Percentiles rank a stretch among this genome's conserved stretches.
These are phyloP conservation scores for Yamadazyma mexicana DNA, from an alignment of 1,139 yeast genomes.

Conservation along the genomic window DNA sequence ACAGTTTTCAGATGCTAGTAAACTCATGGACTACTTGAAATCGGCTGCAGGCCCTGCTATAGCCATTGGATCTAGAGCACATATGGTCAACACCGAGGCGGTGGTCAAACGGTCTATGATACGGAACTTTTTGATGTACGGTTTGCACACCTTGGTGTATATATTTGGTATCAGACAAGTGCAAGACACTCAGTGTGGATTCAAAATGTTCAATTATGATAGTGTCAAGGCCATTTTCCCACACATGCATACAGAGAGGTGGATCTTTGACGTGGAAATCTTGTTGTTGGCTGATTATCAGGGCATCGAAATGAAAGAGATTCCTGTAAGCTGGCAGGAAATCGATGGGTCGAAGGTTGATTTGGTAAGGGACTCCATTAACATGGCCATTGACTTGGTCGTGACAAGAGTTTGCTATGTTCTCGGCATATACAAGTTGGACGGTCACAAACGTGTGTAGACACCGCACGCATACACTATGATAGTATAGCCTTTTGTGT, in stretches of 20 bases:
- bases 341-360: constrained; percentile 94
- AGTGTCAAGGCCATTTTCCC: constrained; percentile 75
- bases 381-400: constrained; percentile 94
- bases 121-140: constrained; percentile 90
- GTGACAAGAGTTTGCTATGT: constrained; percentile 88
- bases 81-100: constrained; percentile 94
- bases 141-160: constrained; percentile 81
- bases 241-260: constrained; percentile 91
- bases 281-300: constrained; percentile 77
- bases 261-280: constrained; percentile 97
- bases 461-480: neutral
- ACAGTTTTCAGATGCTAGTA: constrained; percentile 65
- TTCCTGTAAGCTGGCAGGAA: constrained; percentile 95
- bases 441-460: neutral
- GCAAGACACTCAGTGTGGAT: constrained; percentile 96
- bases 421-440: constrained; percentile 68
- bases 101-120: constrained; percentile 89
- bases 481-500: too few relatives aligned
- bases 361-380: constrained; percentile 84
- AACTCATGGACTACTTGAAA: constrained; percentile 47
- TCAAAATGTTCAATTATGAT: constrained; percentile 78
- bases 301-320: constrained; percentile 64
- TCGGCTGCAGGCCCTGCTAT: constrained; percentile 48
- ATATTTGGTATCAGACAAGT: constrained; percentile 86
- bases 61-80: constrained; percentile 93